phyloP scores from a whole-genome alignment of 2,329 filamentous ascomycete species.

The Fusarium setosum region DNA sequence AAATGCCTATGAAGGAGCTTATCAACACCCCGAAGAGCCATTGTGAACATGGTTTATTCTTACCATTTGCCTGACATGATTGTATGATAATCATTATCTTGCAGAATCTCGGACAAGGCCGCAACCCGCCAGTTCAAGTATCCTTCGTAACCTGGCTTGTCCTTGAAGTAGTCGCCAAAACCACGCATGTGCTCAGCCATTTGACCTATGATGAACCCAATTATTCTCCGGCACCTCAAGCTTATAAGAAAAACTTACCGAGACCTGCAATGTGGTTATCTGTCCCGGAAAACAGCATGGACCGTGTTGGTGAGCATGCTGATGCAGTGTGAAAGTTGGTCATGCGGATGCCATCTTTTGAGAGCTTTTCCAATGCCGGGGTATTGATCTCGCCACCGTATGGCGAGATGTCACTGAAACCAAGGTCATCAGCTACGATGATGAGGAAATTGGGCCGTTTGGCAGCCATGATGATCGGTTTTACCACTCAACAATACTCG shows the following conservation, averaged over 20 bases:
- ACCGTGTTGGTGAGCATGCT: conserved; percentile 66
- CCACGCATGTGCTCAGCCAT: conserved; percentile 54
- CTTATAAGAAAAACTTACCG: conserved; percentile 46
- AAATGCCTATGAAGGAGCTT: conserved; percentile 53
- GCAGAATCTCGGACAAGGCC: conserved; percentile 41
- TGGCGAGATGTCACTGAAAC: conserved; percentile 32
- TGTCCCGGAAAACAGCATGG: conserved; percentile 70
- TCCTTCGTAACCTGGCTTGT: conserved; percentile 42
- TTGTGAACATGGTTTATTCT: no score
- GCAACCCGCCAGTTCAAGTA: conserved; percentile 45
- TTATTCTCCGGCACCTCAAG: no score
- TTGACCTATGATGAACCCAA: conserved; percentile 41
- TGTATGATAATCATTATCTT: conserved; percentile 46
- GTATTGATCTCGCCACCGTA: conserved; percentile 68
- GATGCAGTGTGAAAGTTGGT: conserved; percentile 69
- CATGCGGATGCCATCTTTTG: conserved; percentile 60
- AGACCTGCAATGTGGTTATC: conserved; percentile 66
- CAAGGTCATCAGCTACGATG: conserved; percentile 40
- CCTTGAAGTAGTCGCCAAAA: not conserved
- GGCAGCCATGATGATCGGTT: not conserved
- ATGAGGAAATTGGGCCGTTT: conserved; percentile 39
- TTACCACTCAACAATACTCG: no score
- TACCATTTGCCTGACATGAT: conserved; percentile 47
- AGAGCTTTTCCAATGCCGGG: conserved; percentile 63
- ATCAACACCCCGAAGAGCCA: no score